Evolutionary conservation across 345 rosid genomes (phyloP).

Genomic region (Isatis tinctoria): DNA sequence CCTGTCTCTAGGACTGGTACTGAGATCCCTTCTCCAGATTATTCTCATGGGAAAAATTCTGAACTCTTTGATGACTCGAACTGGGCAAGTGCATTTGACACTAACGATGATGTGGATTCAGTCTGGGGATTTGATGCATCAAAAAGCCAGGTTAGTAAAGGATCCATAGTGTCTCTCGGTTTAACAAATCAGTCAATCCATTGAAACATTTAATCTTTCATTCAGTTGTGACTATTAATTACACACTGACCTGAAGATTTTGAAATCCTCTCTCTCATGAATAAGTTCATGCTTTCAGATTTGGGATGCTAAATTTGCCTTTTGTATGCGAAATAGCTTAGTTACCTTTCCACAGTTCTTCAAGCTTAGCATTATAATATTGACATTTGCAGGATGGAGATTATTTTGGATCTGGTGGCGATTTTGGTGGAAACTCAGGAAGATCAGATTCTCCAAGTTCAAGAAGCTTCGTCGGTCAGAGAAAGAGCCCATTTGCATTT

Average conservation of each 20-base stretch:
- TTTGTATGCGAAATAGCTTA: neutral
- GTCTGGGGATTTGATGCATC: slow-evolving; percentile 83
- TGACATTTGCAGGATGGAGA: slow-evolving; percentile 50
- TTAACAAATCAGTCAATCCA: neutral
- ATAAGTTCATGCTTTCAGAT: slow-evolving; percentile 12
- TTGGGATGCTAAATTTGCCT: neutral
- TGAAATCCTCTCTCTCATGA: neutral
- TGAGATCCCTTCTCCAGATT: slow-evolving; percentile 62
- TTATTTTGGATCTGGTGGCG: slow-evolving; percentile 53
- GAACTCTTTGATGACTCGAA: slow-evolving; percentile 85
- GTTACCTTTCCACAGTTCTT: neutral
- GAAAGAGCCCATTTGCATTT: slow-evolving; percentile 56
- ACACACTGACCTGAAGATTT: slow-evolving; percentile 6
- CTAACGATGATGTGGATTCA: slow-evolving; percentile 83
- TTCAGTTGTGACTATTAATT: neutral
- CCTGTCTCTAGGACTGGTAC: slow-evolving; percentile 54
- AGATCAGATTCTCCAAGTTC: slow-evolving; percentile 58
- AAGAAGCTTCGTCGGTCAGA: slow-evolving; percentile 41
- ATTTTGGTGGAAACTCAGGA: slow-evolving; percentile 52
- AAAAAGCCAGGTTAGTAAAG: slow-evolving; percentile 59
- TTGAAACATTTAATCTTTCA: neutral
- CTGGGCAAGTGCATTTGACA: slow-evolving; percentile 90
- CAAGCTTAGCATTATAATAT: slow-evolving; percentile 13
- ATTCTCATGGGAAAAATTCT: slow-evolving; percentile 58
- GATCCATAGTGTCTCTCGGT: neutral